Evolutionary conservation across 192 early-diverging fungal genomes (phyloP).

Genomic region (Blastocladiella britannica): DNA sequence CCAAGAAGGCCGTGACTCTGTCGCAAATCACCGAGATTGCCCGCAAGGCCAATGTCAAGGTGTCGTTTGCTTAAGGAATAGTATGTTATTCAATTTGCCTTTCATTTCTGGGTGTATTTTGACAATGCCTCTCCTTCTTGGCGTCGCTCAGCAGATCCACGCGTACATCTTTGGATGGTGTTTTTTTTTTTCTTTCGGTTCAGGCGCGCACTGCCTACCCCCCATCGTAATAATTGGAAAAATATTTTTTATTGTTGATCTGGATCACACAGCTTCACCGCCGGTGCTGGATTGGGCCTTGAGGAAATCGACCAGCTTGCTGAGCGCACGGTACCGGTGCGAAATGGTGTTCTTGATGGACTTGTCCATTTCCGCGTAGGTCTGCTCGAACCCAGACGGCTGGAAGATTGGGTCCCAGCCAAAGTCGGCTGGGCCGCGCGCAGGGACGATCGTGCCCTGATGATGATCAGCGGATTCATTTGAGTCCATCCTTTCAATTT

Average conservation of each 20-base stretch:
- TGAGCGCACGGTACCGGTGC: conserved; percentile 56
- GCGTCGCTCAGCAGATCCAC: no score
- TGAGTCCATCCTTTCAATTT: no score
- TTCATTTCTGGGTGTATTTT: no score
- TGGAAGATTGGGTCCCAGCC: conserved; percentile 95
- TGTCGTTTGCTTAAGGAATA: conserved; percentile 42
- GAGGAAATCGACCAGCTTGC: conserved; percentile 36
- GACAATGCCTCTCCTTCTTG: no score
- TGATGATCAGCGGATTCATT: neutral
- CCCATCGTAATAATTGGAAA: no score
- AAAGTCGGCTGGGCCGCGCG: conserved; percentile 63
- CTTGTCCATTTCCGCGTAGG: conserved; percentile 78
- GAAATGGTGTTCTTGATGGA: conserved; percentile 73
- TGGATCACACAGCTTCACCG: no score
- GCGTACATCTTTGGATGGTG: no score
- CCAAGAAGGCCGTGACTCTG: conserved; percentile 64
- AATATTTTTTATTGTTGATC: no score
- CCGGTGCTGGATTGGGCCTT: no score
- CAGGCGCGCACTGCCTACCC: no score
- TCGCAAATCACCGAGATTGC: conserved; percentile 62
- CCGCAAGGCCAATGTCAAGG: conserved; percentile 46
- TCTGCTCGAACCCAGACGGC: conserved; percentile 49
- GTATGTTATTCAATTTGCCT: no score
- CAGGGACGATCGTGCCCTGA: conserved; percentile 63
- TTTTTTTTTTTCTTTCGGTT: no score